These are phyloP conservation scores for Ganoderma sinense DNA, from an alignment of 1,284 basidiomycete genomes.

Conservation along the genomic window DNA sequence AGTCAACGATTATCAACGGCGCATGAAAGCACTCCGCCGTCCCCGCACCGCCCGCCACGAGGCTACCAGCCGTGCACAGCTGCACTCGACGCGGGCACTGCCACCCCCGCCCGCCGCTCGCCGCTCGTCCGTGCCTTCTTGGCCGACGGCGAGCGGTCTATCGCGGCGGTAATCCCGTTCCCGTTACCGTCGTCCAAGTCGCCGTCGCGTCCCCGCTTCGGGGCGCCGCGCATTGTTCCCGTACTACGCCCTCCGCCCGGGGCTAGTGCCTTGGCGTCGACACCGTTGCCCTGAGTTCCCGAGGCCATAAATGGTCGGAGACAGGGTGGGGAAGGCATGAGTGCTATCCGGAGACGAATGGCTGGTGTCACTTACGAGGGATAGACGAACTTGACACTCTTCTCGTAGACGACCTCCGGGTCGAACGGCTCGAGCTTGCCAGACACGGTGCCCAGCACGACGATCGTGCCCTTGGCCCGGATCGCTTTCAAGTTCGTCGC, in stretches of 20 bases:
- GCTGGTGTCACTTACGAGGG: constrained; percentile 67
- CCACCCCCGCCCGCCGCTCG: too few relatives aligned
- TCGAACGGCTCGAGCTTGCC: constrained; percentile 81
- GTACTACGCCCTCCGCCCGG: neutral
- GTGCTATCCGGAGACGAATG: too few relatives aligned
- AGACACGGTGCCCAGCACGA: constrained; percentile 92
- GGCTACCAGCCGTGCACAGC: too few relatives aligned
- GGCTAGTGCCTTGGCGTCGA: neutral
- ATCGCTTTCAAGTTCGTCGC: constrained; percentile 85
- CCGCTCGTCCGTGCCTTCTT: constrained; percentile 5
- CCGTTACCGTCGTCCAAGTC: neutral
- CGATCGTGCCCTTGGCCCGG: constrained; percentile 83
- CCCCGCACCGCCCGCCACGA: too few relatives aligned
- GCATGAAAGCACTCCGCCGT: too few relatives aligned
- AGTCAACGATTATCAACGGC: too few relatives aligned
- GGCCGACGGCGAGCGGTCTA: neutral
- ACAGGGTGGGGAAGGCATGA: too few relatives aligned
- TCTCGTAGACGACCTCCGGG: constrained; percentile 77
- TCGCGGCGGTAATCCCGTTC: neutral
- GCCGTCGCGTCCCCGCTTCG: neutral
- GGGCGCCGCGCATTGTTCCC: neutral
- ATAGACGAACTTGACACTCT: constrained; percentile 84
- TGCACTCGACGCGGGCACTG: too few relatives aligned
- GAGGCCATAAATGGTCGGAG: too few relatives aligned
- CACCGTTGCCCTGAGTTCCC: too few relatives aligned